phyloP scores from a whole-genome alignment of 805 yeast species.

The Yarrowia keelungensis region DNA sequence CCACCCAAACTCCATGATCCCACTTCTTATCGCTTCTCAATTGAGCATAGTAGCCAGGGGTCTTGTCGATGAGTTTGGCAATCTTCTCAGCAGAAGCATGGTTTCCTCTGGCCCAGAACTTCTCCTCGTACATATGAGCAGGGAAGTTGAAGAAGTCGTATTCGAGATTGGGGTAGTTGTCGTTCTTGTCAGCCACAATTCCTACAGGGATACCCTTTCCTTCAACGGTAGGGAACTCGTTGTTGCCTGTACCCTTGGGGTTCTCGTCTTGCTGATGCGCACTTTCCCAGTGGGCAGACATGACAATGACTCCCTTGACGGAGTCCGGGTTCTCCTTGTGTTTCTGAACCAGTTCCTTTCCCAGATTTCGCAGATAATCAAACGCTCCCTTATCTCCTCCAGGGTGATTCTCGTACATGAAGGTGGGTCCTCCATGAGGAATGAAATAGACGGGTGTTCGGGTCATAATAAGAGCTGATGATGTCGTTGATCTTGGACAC shows the following conservation, averaged over 20 bases:
- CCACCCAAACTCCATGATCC: constrained; percentile 88
- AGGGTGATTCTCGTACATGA: constrained; percentile 62
- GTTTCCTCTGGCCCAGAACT: constrained; percentile 62
- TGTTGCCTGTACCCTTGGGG: constrained; percentile 18
- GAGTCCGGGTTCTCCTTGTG: constrained; percentile 54
- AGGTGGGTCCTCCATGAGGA: constrained; percentile 87
- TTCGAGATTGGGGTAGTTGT: constrained; percentile 51
- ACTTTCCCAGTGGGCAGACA: constrained; percentile 81
- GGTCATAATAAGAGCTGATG: neutral
- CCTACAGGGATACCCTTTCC: constrained; percentile 36
- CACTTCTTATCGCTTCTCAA: constrained; percentile 61
- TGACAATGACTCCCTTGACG: constrained; percentile 62
- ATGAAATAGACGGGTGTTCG: constrained; percentile 66
- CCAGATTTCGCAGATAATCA: constrained; percentile 58
- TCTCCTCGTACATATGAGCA: constrained; percentile 63
- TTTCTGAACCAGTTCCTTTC: constrained; percentile 56
- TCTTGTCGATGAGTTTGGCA: constrained; percentile 51
- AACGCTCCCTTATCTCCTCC: constrained; percentile 69
- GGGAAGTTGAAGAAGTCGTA: constrained; percentile 84
- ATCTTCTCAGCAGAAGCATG: constrained; percentile 56
- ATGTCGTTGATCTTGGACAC: no score
- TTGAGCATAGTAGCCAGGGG: constrained; percentile 56
- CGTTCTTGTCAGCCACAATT: constrained; percentile 22
- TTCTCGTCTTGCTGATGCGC: constrained; percentile 30
- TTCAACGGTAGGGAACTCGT: constrained; percentile 20